These are phyloP conservation scores for Telfairia occidentalis DNA, from an alignment of 331 rosid genomes.

Conservation along the genomic window DNA sequence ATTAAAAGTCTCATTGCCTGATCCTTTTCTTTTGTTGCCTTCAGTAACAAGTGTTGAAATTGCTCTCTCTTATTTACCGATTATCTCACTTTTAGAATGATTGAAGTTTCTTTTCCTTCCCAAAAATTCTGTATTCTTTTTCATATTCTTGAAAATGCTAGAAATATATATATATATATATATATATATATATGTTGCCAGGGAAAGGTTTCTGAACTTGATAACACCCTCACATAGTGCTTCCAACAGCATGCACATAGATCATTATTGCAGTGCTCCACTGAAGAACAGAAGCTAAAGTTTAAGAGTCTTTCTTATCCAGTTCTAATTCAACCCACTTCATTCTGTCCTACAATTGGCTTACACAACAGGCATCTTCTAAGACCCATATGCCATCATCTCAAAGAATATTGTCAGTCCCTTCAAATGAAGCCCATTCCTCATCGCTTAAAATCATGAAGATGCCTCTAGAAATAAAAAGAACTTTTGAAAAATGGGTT, in stretches of 20 bases:
- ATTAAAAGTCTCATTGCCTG: background rate
- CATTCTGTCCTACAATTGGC: constrained; percentile 3
- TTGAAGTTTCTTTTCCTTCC: background rate
- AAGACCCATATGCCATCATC: background rate
- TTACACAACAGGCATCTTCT: background rate
- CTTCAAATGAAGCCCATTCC: background rate
- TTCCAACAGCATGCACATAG: background rate
- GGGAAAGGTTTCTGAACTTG: background rate
- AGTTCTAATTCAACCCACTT: constrained; percentile 9
- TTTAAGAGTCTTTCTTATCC: background rate
- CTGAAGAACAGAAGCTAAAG: background rate
- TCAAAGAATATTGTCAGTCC: background rate
- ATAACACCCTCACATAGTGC: background rate
- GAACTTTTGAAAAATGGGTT: background rate
- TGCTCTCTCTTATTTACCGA: background rate
- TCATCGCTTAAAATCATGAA: background rate
- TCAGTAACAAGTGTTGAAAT: background rate
- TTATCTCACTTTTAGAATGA: background rate
- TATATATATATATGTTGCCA: no score
- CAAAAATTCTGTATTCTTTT: background rate
- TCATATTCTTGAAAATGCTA: background rate
- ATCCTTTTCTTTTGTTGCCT: background rate
- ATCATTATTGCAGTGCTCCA: constrained; percentile 5
- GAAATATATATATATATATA: no score
- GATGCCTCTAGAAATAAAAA: background rate